Conservation (phyloP, 768 basidiomycete species). For the Arthromyces matolae region DNA sequence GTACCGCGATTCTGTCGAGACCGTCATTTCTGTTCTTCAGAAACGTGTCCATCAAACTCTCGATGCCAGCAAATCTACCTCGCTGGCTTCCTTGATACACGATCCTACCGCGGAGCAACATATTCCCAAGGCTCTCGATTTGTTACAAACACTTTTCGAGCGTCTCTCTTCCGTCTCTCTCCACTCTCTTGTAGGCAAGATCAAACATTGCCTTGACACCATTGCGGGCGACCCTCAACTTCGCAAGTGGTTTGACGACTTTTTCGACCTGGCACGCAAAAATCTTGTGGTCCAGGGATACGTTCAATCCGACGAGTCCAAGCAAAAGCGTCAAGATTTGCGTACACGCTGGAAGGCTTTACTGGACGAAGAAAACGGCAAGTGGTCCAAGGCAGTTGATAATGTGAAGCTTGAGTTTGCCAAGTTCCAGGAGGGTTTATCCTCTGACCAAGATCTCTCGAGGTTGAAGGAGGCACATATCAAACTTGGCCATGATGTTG, state of each 20-base stretch:
- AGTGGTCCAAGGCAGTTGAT: slow-evolving; percentile 52
- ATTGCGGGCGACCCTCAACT: slow-evolving; percentile 52
- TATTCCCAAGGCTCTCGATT: slow-evolving; percentile 46
- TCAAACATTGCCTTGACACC: slow-evolving; percentile 42
- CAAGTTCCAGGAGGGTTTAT: slow-evolving; percentile 43
- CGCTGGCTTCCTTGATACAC: slow-evolving; percentile 52
- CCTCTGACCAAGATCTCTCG: slow-evolving; percentile 46
- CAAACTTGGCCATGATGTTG: slow-evolving; percentile 46
- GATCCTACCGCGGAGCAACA: slow-evolving; percentile 66
- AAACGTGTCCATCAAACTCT: slow-evolving; percentile 57
- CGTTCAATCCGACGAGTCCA: slow-evolving; percentile 46
- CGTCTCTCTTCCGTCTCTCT: slow-evolving; percentile 54
- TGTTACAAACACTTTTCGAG: slow-evolving; percentile 44
- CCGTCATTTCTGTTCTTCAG: slow-evolving; percentile 52
- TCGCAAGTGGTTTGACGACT: slow-evolving; percentile 51
- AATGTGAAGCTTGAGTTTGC: slow-evolving; percentile 40
- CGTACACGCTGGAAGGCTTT: slow-evolving; percentile 47
- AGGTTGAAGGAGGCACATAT: slow-evolving; percentile 44
- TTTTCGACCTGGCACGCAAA: slow-evolving; percentile 42
- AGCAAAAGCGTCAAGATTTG: slow-evolving; percentile 40
- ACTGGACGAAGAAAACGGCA: slow-evolving; percentile 40
- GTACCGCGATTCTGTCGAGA: slow-evolving; percentile 55
- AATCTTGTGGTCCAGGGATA: slow-evolving; percentile 51
- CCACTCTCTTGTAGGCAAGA: slow-evolving; percentile 40
- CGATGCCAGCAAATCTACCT: slow-evolving; percentile 41